Base-by-base conservation (phyloP, 148 eudicot genomes). In the Linanthus parryae region DNA sequence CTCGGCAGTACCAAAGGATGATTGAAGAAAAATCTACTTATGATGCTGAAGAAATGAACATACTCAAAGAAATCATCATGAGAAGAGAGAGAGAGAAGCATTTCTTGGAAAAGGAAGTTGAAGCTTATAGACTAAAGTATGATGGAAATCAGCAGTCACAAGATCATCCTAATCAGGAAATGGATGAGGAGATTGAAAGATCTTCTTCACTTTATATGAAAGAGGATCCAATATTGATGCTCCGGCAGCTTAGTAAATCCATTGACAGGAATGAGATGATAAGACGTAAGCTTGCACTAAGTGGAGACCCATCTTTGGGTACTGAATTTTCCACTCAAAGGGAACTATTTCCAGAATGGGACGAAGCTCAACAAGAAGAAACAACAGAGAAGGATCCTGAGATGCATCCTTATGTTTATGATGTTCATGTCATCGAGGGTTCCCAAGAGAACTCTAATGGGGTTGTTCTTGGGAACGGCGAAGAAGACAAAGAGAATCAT, bases 21-120 rank as follows among this genome's bases (percentile, higher is more conserved):
- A 55, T 88, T 45, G 99, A 92, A 72, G 96, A 92, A 48, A 92
- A 88, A 52, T 84, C 96, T 16, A 69, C 78, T 40, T 88, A 79
- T 70, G 99, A 92, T 57, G 84, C 77, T 26, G 99, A 88, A 65
- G 96, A 92, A 74, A 92, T 88, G 99, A 62, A 77, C 60, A 72
- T 92, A 61, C 84, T 84, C 46, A 80, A 84, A 68, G 99, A 87
- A 71, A 88, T 92, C 47, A 58, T 92, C 14, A 48, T 92, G 46
- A 71, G 87, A 60, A 77, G 88, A 68, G 96, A 92, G 70, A 52
- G 66, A 54, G 99, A 87, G 62, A 82, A 77, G 42, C 94, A 66
- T 67, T 71, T 82, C 59, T 55, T 92, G 53, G 96, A 84, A 68
- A 84, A 78, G 56, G 96, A 87, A 75, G 77, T 84, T 63, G 96